These are phyloP conservation scores for Pseudogymnoascus sp. DNA, from an alignment of 2,329 filamentous ascomycete genomes.

Conservation along the genomic window DNA sequence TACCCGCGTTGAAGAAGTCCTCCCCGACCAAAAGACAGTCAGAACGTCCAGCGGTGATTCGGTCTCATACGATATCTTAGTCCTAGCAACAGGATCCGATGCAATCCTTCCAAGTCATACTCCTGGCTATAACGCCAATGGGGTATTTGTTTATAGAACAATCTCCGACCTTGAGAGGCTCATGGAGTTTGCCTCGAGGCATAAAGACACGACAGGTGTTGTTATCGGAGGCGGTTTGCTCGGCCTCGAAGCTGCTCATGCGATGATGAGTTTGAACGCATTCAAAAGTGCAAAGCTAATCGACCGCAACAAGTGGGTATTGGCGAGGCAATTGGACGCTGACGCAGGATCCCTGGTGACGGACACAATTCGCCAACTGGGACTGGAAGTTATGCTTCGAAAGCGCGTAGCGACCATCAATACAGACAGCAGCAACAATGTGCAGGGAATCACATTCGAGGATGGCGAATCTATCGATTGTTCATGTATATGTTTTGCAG, in stretches of 20 bases:
- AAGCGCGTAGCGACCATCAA: slow-evolving; percentile 67
- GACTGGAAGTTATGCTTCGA: slow-evolving; percentile 69
- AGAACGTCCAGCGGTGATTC: slow-evolving; percentile 59
- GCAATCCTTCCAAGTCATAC: slow-evolving; percentile 61
- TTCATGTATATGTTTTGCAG: slow-evolving; percentile 75
- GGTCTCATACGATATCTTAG: slow-evolving; percentile 69
- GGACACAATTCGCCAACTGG: slow-evolving; percentile 69
- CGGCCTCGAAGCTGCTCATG: slow-evolving; percentile 82
- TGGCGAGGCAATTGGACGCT: slow-evolving; percentile 72
- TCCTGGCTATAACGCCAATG: slow-evolving; percentile 68
- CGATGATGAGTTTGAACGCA: slow-evolving; percentile 76
- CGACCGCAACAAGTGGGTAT: slow-evolving; percentile 73
- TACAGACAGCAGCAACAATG: slow-evolving; percentile 55
- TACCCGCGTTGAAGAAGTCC: slow-evolving; percentile 60
- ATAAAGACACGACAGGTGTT: slow-evolving; percentile 59
- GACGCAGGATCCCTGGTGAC: slow-evolving; percentile 77
- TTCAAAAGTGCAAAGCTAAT: slow-evolving; percentile 69
- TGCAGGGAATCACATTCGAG: slow-evolving; percentile 69
- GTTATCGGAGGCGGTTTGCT: slow-evolving; percentile 80
- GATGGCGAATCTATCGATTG: slow-evolving; percentile 71
- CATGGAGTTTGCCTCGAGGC: slow-evolving; percentile 60
- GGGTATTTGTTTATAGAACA: slow-evolving; percentile 83
- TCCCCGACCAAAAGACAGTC: slow-evolving; percentile 55
- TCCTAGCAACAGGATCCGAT: slow-evolving; percentile 80
- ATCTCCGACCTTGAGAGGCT: slow-evolving; percentile 72